Evolutionary conservation across 345 rosid genomes (phyloP).

Genomic region (Dovyalis caffra): DNA sequence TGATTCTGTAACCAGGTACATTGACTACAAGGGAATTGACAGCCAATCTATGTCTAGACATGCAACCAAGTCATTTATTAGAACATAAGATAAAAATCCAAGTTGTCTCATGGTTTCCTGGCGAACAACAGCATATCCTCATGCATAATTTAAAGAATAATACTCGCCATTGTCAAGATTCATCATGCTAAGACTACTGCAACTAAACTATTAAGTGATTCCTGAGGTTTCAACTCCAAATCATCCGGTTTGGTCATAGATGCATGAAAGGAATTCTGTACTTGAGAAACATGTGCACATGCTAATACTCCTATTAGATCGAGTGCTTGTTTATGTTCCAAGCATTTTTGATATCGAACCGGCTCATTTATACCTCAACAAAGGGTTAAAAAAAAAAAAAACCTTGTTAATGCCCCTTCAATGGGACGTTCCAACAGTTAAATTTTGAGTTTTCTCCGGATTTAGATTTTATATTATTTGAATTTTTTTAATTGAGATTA

Average conservation of each 20-base stretch:
- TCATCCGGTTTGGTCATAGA: background rate
- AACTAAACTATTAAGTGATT: background rate
- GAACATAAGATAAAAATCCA: background rate
- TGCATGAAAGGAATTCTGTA: background rate
- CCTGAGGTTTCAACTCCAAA: background rate
- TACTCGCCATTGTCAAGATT: background rate
- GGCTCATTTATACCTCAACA: too few relatives aligned
- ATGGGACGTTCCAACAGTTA: too few relatives aligned
- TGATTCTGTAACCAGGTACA: slow-evolving; percentile 15
- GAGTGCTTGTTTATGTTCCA: background rate
- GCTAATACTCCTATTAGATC: background rate
- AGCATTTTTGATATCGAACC: background rate
- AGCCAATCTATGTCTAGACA: slow-evolving; percentile 3
- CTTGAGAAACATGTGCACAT: background rate
- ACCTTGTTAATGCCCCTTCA: too few relatives aligned
- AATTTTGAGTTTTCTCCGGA: too few relatives aligned
- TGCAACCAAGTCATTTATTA: background rate
- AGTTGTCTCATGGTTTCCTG: slow-evolving; percentile 12
- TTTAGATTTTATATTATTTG: too few relatives aligned
- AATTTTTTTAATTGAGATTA: too few relatives aligned
- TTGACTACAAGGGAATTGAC: slow-evolving; percentile 8
- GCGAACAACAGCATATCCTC: slow-evolving; percentile 5
- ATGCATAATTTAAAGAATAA: background rate
- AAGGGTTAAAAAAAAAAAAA: too few relatives aligned
- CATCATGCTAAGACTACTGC: background rate